phyloP scores from a whole-genome alignment of 441 rosid genomes.

The Eugenia klotzschiana region DNA sequence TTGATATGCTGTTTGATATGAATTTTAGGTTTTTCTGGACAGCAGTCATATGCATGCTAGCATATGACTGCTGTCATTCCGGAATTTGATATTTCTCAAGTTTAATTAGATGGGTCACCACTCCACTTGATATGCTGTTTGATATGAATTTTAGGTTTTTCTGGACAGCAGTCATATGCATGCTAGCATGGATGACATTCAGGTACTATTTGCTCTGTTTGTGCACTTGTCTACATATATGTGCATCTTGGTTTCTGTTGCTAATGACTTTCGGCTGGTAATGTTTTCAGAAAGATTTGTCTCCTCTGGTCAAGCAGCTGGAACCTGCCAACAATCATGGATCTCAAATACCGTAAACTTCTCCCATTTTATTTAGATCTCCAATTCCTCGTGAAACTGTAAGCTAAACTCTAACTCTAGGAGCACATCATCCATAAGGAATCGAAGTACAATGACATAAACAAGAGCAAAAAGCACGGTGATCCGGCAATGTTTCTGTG shows the following conservation, averaged over 20 bases:
- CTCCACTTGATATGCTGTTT: constrained; percentile 6
- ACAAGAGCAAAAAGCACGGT: background rate
- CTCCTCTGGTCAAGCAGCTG: constrained; percentile 63
- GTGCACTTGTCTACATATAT: background rate
- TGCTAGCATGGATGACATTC: constrained; percentile 62
- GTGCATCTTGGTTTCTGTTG: background rate
- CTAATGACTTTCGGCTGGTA: background rate
- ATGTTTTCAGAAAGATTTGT: constrained; percentile 53
- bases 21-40: constrained; percentile 55
- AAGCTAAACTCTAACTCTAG: background rate
- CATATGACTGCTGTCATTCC: too few relatives aligned
- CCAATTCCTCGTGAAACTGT: background rate
- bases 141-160: constrained; percentile 40
- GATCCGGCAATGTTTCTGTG: background rate
- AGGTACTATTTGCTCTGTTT: constrained; percentile 27
- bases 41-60: constrained; percentile 31
- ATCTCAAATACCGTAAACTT: constrained; percentile 72
- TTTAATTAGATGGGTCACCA: background rate
- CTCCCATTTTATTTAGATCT: background rate
- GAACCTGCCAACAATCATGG: constrained; percentile 49
- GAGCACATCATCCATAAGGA: background rate
- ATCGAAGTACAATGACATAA: background rate
- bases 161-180: constrained; percentile 44
- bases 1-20: constrained; percentile 8
- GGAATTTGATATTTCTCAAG: background rate